Base-by-base conservation (phyloP, 768 basidiomycete species). In the Lactifluus subvellereus region DNA sequence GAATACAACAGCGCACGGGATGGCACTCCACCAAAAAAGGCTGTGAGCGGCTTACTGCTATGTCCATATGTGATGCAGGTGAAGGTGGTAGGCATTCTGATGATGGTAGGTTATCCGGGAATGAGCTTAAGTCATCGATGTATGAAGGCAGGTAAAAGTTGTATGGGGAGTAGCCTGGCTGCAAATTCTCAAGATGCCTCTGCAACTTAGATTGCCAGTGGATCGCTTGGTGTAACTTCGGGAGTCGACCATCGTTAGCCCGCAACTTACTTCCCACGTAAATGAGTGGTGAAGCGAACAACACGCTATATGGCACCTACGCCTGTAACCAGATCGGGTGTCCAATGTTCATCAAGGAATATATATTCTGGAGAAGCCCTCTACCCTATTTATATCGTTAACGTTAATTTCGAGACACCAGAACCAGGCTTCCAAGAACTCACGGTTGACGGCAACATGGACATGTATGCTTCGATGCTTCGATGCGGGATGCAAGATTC, bases 281-380 rank as follows among this genome's bases (percentile, higher is more conserved):
- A 22, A 49, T 22, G 27, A 22, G 30, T 27, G 53, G 27, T 59
- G 30, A 40, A 40, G 40, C 10, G 6, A 43, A n/a, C n/a, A 43
- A 51, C 33, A 57, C 10, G 11, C 14, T 51, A 33, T 14, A 58
- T 30, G 30, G 30, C 52, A 54, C 22, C 27, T 38, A 57, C 11
- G 45, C 30, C 22, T 9, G 35, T 13, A 61, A 9, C 1, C 18
- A 48, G 13, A 27, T 30, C 7, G 22, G 51, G 7, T 8, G 47
- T 6, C 33, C 14, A 20, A 27, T 54, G 13, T 18, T 30, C 47
- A 33, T 63, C 49, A 85, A 32, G 85, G 85, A 66, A 85, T 80
- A 67, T 79, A 86, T 35, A 85, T 84, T 67, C 78, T 78, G 35
- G 85, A 86, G 69, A 82, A 86, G 6, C 84, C 85, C 64, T 81